phyloP scores from a whole-genome alignment of 192 early-diverging fungal species.

The Helicostylum pulchrum region DNA sequence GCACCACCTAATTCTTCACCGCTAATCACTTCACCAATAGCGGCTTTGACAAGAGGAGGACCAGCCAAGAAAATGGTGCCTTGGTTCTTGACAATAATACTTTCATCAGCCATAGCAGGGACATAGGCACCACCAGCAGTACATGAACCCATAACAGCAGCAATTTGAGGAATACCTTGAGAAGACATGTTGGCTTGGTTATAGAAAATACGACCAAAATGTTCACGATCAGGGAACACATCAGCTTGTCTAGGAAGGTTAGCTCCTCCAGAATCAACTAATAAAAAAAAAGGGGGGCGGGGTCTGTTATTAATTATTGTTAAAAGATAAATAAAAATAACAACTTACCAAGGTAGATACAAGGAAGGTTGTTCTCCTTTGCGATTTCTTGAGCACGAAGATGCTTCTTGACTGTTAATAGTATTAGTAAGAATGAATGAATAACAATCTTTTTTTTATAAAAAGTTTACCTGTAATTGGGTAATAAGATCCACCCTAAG shows the following conservation, averaged over 20 bases:
- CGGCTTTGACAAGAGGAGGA: conserved; percentile 93
- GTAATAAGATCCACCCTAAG: conserved; percentile 90
- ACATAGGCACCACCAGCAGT: conserved; percentile 98
- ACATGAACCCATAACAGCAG: conserved; percentile 96
- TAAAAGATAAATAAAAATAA: neutral
- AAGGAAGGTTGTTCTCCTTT: conserved; percentile 87
- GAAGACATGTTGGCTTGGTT: conserved; percentile 82
- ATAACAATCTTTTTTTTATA: neutral
- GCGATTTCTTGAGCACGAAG: conserved; percentile 96
- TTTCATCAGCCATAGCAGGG: conserved; percentile 97
- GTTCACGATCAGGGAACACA: conserved; percentile 92
- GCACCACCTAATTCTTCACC: conserved; percentile 95
- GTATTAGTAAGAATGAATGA: neutral
- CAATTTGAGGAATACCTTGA: conserved; percentile 89
- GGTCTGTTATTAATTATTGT: neutral
- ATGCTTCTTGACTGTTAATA: conserved; percentile 86
- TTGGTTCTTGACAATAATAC: conserved; percentile 91
- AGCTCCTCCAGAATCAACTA: conserved; percentile 93
- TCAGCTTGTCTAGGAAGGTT: conserved; percentile 92
- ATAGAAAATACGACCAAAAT: conserved; percentile 95
- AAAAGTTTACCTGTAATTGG: conserved; percentile 70
- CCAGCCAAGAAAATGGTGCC: conserved; percentile 97
- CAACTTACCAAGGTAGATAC: conserved; percentile 76
- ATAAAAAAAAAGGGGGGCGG: neutral
- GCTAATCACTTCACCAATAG: conserved; percentile 91